A percentile compares a stretch with the other conserved stretches of the same genome.
Conservation (phyloP, 2,329 filamentous ascomycete species). For the Zymoseptoria passerinii region DNA sequence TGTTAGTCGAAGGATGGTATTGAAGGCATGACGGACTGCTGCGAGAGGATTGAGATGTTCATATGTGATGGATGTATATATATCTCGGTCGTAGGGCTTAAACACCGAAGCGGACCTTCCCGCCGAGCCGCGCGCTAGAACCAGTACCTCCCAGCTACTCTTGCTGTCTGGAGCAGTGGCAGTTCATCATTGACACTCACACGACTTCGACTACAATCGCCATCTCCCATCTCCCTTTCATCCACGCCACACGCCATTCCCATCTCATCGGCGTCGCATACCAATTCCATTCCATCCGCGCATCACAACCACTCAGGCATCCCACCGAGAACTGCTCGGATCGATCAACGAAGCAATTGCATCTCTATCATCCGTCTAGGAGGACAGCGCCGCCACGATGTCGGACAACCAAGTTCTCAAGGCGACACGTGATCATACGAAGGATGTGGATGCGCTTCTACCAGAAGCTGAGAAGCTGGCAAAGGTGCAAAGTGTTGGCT, state of each 20-base stretch:
- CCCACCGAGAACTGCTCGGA: neutral
- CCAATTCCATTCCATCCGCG: neutral
- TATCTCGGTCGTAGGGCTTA: no score
- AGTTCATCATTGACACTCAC: neutral
- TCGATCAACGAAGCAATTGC: neutral
- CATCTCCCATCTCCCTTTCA: neutral
- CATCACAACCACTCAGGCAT: neutral
- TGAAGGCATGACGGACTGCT: no score
- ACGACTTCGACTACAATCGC: neutral
- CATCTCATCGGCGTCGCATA: neutral
- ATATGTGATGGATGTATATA: no score
- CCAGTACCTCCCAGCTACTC: neutral
- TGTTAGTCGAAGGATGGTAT: no score
- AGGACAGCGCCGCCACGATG: constrained; percentile 45
- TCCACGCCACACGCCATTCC: neutral
- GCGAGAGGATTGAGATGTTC: no score
- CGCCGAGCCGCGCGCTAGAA: neutral
- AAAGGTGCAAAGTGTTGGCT: constrained; percentile 10
- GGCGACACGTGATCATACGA: constrained; percentile 98
- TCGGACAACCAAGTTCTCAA: constrained; percentile 68
- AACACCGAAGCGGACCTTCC: neutral
- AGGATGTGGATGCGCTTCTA: constrained; percentile 87
- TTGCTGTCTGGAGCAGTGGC: neutral
- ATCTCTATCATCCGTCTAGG: neutral
- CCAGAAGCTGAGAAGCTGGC: constrained; percentile 85